phyloP scores from a whole-genome alignment of 192 early-diverging fungal species.

The Entomortierella parvispora region DNA sequence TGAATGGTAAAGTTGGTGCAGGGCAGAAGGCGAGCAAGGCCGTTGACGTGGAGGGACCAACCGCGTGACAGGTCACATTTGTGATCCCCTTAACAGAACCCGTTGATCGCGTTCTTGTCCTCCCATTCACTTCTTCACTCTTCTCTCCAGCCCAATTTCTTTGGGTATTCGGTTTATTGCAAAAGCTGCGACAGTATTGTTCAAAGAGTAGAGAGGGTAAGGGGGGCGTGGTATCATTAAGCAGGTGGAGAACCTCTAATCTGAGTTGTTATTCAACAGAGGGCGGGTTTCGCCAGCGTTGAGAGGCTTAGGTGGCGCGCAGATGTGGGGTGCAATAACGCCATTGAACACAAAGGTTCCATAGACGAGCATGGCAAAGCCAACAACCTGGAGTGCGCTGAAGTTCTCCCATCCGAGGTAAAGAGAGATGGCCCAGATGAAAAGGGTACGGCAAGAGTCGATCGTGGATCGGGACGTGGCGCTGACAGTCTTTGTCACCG shows the following conservation, averaged over 20 bases:
- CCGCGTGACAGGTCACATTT: too few relatives aligned
- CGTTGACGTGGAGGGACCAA: too few relatives aligned
- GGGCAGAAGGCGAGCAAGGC: background rate
- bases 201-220: too few relatives aligned
- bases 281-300: slow-evolving; percentile 31
- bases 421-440: slow-evolving; percentile 94
- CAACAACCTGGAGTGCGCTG: slow-evolving; percentile 91
- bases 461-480: slow-evolving; percentile 96
- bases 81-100: too few relatives aligned
- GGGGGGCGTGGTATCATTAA: too few relatives aligned
- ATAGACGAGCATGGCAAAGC: slow-evolving; percentile 70
- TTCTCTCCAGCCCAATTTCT: too few relatives aligned
- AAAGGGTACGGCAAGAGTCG: slow-evolving; percentile 94
- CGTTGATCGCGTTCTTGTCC: too few relatives aligned
- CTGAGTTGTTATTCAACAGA: slow-evolving; percentile 26
- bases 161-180: too few relatives aligned
- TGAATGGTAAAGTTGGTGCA: too few relatives aligned
- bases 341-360: slow-evolving; percentile 95
- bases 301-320: slow-evolving; percentile 30
- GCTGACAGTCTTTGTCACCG: slow-evolving; percentile 85
- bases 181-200: too few relatives aligned
- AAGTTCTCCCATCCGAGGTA: slow-evolving; percentile 97
- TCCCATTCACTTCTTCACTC: too few relatives aligned
- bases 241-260: too few relatives aligned
- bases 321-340: slow-evolving; percentile 74